Conservation (phyloP, 805 yeast genomes). For the Candida pseudofarinosa region DNA sequence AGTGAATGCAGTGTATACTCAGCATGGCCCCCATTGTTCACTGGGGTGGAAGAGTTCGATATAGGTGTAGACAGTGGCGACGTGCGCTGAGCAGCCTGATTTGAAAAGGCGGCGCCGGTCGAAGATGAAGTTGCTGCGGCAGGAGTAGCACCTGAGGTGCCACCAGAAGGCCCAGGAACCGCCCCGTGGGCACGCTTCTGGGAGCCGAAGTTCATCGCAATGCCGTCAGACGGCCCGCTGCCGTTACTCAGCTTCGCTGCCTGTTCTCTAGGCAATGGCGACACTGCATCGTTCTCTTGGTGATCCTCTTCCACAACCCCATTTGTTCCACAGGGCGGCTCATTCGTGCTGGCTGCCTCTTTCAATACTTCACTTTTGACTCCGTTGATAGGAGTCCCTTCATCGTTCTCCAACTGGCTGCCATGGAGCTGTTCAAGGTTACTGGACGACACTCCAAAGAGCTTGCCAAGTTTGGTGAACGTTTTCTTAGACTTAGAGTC, state of each 20-base stretch:
- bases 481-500: slow-evolving; percentile 17
- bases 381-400: slow-evolving; percentile 1
- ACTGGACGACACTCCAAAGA: slow-evolving; percentile 17
- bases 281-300: slow-evolving; percentile 10
- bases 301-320: slow-evolving; percentile 4
- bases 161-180: not conserved
- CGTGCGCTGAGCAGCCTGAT: not conserved
- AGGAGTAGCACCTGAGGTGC: not conserved
- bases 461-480: slow-evolving; percentile 16
- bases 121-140: not conserved
- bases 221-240: not conserved
- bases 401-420: not conserved
- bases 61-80: slow-evolving; percentile 4
- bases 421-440: slow-evolving; percentile 7
- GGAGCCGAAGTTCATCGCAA: not conserved
- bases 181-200: not conserved
- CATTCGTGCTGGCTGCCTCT: not conserved
- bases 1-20: slow-evolving; percentile 7
- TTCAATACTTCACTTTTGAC: not conserved
- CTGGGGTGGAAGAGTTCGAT: slow-evolving; percentile 3
- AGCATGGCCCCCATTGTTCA: slow-evolving; percentile 1
- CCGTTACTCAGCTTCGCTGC: not conserved
- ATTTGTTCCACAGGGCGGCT: not conserved
- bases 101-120: not conserved
- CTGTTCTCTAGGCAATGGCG: slow-evolving; percentile 9